Evolutionary conservation across 75 land plant genomes (phyloP).

Genomic region (Selaginella moellendorffii): DNA sequence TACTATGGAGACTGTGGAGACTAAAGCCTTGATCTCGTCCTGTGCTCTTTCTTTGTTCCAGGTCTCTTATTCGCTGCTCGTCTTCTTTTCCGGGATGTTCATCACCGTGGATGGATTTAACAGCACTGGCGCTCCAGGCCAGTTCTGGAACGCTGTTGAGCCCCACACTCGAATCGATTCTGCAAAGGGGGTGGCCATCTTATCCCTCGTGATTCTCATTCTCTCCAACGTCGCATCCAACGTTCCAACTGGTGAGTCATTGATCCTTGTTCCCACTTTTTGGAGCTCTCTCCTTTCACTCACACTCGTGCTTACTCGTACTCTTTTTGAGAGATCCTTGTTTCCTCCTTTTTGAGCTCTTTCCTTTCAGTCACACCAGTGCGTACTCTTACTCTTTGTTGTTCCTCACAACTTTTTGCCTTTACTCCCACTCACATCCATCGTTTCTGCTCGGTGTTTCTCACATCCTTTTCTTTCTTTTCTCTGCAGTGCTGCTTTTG

Average conservation of each 20-base stretch:
- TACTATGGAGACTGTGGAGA: not conserved
- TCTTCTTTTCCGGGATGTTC: conserved; percentile 7
- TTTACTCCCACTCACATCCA: too few species aligned
- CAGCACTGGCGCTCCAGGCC: conserved; percentile 43
- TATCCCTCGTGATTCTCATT: conserved; percentile 41
- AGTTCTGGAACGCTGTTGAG: conserved; percentile 55
- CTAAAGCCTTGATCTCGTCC: not conserved
- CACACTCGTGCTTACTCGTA: too few species aligned
- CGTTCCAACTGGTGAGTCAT: conserved; percentile 59
- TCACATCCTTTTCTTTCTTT: too few species aligned
- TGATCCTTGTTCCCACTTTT: not conserved
- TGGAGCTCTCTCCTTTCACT: too few species aligned
- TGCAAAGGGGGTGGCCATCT: conserved; percentile 29
- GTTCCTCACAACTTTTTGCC: too few species aligned
- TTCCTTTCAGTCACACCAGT: too few species aligned
- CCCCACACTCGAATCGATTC: conserved; percentile 45
- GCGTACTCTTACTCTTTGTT: too few species aligned
- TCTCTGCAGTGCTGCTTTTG: not conserved
- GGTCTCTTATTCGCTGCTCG: conserved; percentile 41
- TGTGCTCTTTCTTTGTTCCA: conserved; percentile 7
- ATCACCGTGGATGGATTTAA: conserved; percentile 6
- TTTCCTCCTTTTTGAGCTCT: too few species aligned
- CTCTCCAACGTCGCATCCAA: conserved; percentile 77
- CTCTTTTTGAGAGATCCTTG: too few species aligned
- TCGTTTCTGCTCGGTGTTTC: too few species aligned